Evolutionary conservation across 2,329 filamentous ascomycete species (phyloP).

Genomic region (Aureobasidium vineae): DNA sequence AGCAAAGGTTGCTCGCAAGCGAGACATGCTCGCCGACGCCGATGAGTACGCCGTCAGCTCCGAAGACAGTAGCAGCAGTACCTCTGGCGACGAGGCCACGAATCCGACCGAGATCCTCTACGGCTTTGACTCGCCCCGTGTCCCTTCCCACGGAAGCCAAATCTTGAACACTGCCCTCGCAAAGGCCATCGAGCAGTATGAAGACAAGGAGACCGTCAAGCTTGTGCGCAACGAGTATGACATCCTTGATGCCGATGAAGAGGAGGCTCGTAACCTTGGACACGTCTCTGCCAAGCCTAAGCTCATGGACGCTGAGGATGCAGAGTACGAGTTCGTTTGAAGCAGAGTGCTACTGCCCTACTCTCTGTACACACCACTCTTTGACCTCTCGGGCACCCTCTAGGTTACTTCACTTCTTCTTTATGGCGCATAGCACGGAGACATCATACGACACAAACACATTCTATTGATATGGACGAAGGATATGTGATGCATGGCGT

Average conservation of each 20-base stretch:
- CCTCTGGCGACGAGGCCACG: slow-evolving; percentile 40
- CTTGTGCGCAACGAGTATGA: slow-evolving; percentile 61
- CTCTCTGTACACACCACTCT: neutral
- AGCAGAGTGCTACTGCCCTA: neutral
- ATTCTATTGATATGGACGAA: slow-evolving; percentile 3
- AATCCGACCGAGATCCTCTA: slow-evolving; percentile 53
- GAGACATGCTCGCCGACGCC: slow-evolving; percentile 44
- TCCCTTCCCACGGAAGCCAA: slow-evolving; percentile 55
- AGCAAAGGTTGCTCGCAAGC: slow-evolving; percentile 41
- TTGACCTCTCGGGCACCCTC: neutral
- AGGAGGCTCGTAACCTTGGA: slow-evolving; percentile 39
- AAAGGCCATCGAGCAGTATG: slow-evolving; percentile 59
- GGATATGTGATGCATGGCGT: slow-evolving; percentile 11
- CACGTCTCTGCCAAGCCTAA: slow-evolving; percentile 36
- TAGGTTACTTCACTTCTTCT: neutral
- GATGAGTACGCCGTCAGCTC: slow-evolving; percentile 27
- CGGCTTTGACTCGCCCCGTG: slow-evolving; percentile 53
- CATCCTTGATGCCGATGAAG: slow-evolving; percentile 46
- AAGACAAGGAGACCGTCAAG: slow-evolving; percentile 60
- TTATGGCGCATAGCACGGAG: neutral
- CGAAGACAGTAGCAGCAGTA: slow-evolving; percentile 15
- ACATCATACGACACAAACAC: slow-evolving; percentile 6
- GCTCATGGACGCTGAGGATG: slow-evolving; percentile 37
- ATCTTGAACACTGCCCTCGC: slow-evolving; percentile 57
- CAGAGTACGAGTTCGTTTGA: slow-evolving; percentile 39